Evolutionary conservation across 169 alveolate genomes (phyloP), one percentile per base, ranked within the genome.

Genomic region (Plasmodium knowlesi): DNA sequence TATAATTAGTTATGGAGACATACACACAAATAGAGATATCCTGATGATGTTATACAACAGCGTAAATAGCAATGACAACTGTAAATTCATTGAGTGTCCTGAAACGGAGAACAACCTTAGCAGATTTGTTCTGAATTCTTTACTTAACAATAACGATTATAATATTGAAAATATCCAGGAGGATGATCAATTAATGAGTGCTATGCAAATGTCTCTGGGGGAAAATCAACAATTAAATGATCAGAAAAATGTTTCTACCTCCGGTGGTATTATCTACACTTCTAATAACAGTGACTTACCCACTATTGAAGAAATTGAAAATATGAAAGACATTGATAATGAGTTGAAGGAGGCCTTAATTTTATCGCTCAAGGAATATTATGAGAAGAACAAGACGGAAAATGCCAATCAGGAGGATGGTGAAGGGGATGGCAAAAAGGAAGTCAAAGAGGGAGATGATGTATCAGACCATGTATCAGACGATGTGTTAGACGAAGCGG

Each of bases 1-100:
- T 95, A 95, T 98, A 14, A 95, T 98, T 25, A 96, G 97, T 79
- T 97, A 97, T 92, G 99, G 99, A 28, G 96, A 98, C 79, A 94
- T 95, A 41, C 96, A 96, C 37, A 98, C 93, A 50, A 97, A 98
- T 84, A 93, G 96, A 73, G 97, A 93, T 39, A 95, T 95, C 83
- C 95, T 98, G 9, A 95, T 96, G 85, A 96, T 90, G n/a, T 91
- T 98, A 53, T 96, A 97, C 53, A 96, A 97, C 14, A 96, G 97
- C 67, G 98, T 97, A 3, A 97, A 98, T 82, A 95, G 95, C 57
- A 95, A 96, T 72, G 96, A 96, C 57, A 97, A 97, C 53, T 96
- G 98, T 14, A 97, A 97, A 86, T 96, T 97, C 34, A 84, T 98
- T 32, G 98, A 98, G 74, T 96, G 97, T 8, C 96, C 95, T 19